phyloP scores from a whole-genome alignment of 2,329 filamentous ascomycete genomes.

The Cordyceps militaris region DNA sequence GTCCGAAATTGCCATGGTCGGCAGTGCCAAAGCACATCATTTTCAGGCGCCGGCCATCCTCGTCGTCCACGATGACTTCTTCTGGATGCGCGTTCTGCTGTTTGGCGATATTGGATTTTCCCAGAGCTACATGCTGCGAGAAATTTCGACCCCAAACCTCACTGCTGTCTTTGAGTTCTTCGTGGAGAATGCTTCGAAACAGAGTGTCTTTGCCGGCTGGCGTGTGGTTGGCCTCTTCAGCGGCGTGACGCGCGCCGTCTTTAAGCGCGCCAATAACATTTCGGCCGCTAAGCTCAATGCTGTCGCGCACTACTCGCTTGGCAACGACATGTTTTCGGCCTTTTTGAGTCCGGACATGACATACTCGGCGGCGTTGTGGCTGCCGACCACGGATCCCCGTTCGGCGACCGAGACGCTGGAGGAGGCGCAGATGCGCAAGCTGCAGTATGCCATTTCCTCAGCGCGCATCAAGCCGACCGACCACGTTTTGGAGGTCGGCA shows the following conservation, averaged over 20 bases:
- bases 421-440: conserved; percentile 60
- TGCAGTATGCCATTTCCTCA: conserved; percentile 57
- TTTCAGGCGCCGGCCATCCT: conserved; percentile 26
- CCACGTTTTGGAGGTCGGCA: conserved; percentile 68
- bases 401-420: conserved; percentile 51
- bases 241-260: conserved; percentile 49
- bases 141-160: conserved; percentile 59
- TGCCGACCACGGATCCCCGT: conserved; percentile 22
- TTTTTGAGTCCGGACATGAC: conserved; percentile 70
- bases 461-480: conserved; percentile 56
- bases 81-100: conserved; percentile 62
- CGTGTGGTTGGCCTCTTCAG: conserved; percentile 49
- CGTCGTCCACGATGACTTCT: conserved; percentile 55
- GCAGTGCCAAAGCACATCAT: not conserved
- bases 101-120: conserved; percentile 72
- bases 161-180: conserved; percentile 67
- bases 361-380: conserved; percentile 65
- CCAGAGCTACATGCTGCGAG: conserved; percentile 66
- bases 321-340: conserved; percentile 68
- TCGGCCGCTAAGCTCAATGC: conserved; percentile 57
- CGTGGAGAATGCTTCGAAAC: conserved; percentile 55
- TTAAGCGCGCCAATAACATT: conserved; percentile 49
- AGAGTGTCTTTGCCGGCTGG: conserved; percentile 55
- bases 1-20: not conserved
- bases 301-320: conserved; percentile 67